Conservation (phyloP, 257 asterid genomes). For the Solanum lycopersicoides region DNA sequence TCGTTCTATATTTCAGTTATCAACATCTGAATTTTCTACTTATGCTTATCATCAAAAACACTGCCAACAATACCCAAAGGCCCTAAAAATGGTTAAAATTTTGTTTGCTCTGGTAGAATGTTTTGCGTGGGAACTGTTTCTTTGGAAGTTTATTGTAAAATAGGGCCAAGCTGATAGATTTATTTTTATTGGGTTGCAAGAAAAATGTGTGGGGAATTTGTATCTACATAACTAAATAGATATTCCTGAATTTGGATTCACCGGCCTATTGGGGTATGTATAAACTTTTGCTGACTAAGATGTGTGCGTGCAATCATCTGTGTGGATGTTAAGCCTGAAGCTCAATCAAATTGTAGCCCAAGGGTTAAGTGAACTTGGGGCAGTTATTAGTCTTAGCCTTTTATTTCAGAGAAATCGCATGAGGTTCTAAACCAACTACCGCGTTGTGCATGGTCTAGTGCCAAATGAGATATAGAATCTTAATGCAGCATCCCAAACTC, state of each 20-base stretch:
- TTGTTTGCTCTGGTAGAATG: background rate
- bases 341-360: background rate
- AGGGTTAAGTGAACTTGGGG: background rate
- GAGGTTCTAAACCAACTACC: background rate
- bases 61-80: background rate
- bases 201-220: background rate
- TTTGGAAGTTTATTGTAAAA: background rate
- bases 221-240: background rate
- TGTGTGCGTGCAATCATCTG: background rate
- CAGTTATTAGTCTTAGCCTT: background rate
- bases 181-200: background rate
- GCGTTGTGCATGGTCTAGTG: background rate
- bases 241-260: background rate
- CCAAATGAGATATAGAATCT: background rate
- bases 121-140: background rate
- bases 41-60: background rate
- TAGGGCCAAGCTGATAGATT: background rate
- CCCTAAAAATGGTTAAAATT: background rate
- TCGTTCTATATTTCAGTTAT: background rate
- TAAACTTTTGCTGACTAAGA: background rate
- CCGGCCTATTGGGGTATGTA: background rate
- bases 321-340: background rate
- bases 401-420: background rate
- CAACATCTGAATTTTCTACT: background rate
- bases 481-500: background rate